Evolutionary conservation across 78 protist genomes (phyloP).

Genomic region (Monosiga brevicollis): DNA sequence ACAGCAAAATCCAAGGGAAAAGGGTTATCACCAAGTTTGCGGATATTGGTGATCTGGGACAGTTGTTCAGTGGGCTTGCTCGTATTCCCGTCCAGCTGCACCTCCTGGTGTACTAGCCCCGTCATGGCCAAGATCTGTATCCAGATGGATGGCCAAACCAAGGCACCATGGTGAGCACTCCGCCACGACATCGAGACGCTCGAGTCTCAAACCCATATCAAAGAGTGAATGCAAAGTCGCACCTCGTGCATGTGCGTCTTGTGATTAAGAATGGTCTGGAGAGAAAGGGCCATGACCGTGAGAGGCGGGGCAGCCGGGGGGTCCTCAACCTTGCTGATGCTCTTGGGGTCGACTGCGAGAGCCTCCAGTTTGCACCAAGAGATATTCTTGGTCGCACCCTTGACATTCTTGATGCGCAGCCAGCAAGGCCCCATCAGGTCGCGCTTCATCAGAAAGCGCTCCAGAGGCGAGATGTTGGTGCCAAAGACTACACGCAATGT

Average conservation of each 20-base stretch:
- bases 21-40: not conserved
- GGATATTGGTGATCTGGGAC: not conserved
- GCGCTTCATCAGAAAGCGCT: constrained; percentile 62
- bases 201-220: too few species aligned
- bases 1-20: constrained; percentile 19
- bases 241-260: constrained; percentile 14
- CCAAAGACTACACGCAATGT: too few species aligned
- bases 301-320: constrained; percentile 54
- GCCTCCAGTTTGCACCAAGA: constrained; percentile 11
- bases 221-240: too few species aligned
- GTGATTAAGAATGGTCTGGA: constrained; percentile 23
- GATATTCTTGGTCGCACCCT: not conserved
- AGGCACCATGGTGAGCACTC: too few species aligned
- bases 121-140: constrained; percentile 13
- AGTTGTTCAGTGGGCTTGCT: not conserved
- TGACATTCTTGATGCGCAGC: constrained; percentile 21
- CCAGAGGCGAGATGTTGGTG: constrained; percentile 40
- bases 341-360: not conserved
- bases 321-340: not conserved
- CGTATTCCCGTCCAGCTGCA: constrained; percentile 25
- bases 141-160: too few species aligned
- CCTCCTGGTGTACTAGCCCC: constrained; percentile 22
- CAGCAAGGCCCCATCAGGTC: constrained; percentile 87
- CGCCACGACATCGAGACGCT: not conserved
- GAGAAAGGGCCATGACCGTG: constrained; percentile 22